Percentiles rank a stretch among this genome's conserved stretches.
phyloP scores from a whole-genome alignment of 108 stramenopile species.

The Asterionellopsis glacialis region DNA sequence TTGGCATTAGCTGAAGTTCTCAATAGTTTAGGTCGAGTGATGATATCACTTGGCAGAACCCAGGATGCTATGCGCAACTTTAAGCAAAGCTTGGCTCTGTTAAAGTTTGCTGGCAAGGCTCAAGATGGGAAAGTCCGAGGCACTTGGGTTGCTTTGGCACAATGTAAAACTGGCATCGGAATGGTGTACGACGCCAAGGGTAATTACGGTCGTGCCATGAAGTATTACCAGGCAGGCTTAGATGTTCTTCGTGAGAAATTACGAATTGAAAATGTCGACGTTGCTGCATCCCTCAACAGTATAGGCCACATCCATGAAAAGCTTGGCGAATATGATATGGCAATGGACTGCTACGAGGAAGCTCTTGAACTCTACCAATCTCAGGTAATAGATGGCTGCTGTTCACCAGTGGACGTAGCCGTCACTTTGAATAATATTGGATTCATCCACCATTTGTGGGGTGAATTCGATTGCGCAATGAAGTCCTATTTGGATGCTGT shows the following conservation, averaged over 20 bases:
- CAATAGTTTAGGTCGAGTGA: constrained; percentile 1
- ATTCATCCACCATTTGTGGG: constrained; percentile 1
- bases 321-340: neutral
- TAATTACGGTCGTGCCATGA: constrained; percentile 1
- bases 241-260: neutral
- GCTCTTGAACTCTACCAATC: neutral
- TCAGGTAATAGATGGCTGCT: neutral
- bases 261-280: constrained; percentile 3
- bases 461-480: neutral
- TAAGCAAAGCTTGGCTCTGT: neutral
- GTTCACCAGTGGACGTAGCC: constrained; percentile 4
- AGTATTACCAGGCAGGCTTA: neutral
- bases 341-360: constrained; percentile 8
- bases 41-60: neutral
- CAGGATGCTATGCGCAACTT: neutral
- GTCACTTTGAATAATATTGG: constrained; percentile 3
- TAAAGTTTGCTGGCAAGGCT: neutral
- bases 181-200: neutral
- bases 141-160: neutral
- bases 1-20: neutral
- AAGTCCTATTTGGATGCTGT: neutral
- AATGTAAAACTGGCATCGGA: neutral
- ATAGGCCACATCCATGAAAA: constrained; percentile 8
- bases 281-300: constrained; percentile 1
- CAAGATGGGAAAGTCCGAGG: neutral